Evolutionary conservation across 2,329 filamentous ascomycete genomes (phyloP).

Genomic region (Chalaropsis ovoidea): DNA sequence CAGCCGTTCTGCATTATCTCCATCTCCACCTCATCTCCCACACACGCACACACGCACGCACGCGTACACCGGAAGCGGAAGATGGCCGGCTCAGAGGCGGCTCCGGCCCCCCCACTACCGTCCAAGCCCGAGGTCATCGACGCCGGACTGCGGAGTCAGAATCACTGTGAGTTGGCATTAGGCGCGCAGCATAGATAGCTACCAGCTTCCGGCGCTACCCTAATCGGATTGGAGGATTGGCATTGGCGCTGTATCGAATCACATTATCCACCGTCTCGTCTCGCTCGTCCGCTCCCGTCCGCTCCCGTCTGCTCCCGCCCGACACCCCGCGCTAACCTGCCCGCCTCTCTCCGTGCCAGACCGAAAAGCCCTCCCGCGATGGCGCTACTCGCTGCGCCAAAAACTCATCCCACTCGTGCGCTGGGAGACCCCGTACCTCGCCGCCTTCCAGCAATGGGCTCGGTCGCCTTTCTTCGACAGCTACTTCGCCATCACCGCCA

Average conservation of each 20-base stretch:
- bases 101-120: slow-evolving; percentile 9
- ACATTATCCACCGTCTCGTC: not conserved
- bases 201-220: not conserved
- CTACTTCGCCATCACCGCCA: slow-evolving; percentile 94
- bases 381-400: slow-evolving; percentile 81
- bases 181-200: not conserved
- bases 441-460: slow-evolving; percentile 68
- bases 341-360: slow-evolving; percentile 45
- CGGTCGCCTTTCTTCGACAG: slow-evolving; percentile 80
- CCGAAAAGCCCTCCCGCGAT: slow-evolving; percentile 69
- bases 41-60: not conserved
- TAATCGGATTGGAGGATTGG: not conserved
- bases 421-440: slow-evolving; percentile 91
- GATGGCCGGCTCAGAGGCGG: slow-evolving; percentile 19
- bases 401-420: slow-evolving; percentile 74
- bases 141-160: slow-evolving; percentile 68
- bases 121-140: slow-evolving; percentile 38
- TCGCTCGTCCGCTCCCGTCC: slow-evolving; percentile 16
- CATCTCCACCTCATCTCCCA: not conserved
- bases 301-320: slow-evolving; percentile 17
- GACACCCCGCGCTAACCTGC: not conserved
- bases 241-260: not conserved
- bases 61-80: not conserved
- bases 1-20: slow-evolving; percentile 5
- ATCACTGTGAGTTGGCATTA: slow-evolving; percentile 54